phyloP scores from a whole-genome alignment of 2,329 filamentous ascomycete species.

The Fusarium secorum region DNA sequence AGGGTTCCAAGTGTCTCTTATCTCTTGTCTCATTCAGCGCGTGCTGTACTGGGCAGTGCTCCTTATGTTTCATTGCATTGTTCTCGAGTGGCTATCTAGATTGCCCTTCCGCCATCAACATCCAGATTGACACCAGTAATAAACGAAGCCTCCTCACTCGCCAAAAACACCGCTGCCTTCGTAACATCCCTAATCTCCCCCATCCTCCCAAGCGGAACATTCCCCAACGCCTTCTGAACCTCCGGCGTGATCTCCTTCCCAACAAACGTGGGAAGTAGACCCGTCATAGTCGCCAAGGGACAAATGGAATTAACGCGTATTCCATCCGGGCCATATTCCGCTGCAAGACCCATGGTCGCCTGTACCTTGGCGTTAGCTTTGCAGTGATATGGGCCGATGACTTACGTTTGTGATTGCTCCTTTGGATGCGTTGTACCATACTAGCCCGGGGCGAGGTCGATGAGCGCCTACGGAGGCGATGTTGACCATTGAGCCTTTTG shows the following conservation, averaged over 20 bases:
- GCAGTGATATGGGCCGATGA: background rate
- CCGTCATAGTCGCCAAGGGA: constrained; percentile 63
- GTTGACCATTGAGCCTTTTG: constrained; percentile 19
- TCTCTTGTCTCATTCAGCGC: background rate
- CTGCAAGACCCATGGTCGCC: constrained; percentile 65
- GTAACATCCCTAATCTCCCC: constrained; percentile 63
- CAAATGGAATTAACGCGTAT: constrained; percentile 78
- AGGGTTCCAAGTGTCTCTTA: background rate
- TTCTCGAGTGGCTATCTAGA: background rate
- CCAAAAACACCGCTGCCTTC: constrained; percentile 74
- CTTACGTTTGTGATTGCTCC: constrained; percentile 66
- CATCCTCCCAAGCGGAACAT: constrained; percentile 62
- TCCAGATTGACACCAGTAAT: constrained; percentile 77
- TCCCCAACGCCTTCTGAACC: constrained; percentile 63
- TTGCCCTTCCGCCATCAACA: constrained; percentile 40
- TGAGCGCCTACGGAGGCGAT: constrained; percentile 10
- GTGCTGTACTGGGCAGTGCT: background rate
- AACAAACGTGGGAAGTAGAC: constrained; percentile 52
- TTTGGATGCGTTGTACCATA: constrained; percentile 77
- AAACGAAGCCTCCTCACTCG: constrained; percentile 75
- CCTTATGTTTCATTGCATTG: background rate
- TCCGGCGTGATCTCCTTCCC: constrained; percentile 70
- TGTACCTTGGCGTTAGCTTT: background rate
- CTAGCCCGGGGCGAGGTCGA: constrained; percentile 67
- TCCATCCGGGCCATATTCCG: constrained; percentile 75